phyloP scores from a whole-genome alignment of 1,139 yeast genomes.

The Komagataea norvegica region DNA sequence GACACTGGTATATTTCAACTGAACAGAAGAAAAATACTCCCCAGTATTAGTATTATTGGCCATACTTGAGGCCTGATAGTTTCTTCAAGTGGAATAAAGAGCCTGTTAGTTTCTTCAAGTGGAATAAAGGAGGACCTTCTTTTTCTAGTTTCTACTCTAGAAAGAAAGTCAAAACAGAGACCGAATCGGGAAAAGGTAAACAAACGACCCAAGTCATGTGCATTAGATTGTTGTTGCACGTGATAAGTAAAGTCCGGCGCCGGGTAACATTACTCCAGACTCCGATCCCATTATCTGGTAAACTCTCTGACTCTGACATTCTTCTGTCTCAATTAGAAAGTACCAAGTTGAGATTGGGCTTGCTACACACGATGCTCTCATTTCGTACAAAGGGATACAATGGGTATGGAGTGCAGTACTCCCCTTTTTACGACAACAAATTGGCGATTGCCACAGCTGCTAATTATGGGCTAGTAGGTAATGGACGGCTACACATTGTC shows the following conservation, averaged over 20 bases:
- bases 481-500: slow-evolving; percentile 72
- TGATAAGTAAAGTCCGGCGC: neutral
- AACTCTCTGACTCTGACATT: too few relatives aligned
- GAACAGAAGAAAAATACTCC: too few relatives aligned
- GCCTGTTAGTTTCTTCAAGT: neutral
- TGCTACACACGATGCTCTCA: slow-evolving; percentile 50
- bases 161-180: slow-evolving; percentile 2
- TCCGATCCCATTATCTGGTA: neutral
- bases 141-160: too few relatives aligned
- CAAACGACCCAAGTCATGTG: slow-evolving; percentile 3
- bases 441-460: slow-evolving; percentile 89
- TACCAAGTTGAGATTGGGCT: too few relatives aligned
- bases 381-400: slow-evolving; percentile 78
- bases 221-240: neutral
- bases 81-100: too few relatives aligned
- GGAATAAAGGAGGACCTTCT: too few relatives aligned
- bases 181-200: slow-evolving; percentile 6
- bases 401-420: slow-evolving; percentile 84
- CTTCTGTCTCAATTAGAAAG: too few relatives aligned
- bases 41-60: too few relatives aligned
- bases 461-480: slow-evolving; percentile 91
- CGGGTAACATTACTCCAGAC: neutral
- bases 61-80: too few relatives aligned
- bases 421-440: slow-evolving; percentile 87
- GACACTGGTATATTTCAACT: too few relatives aligned